phyloP scores from a whole-genome alignment of 2,329 filamentous ascomycete genomes.

The Fusarium sp. region DNA sequence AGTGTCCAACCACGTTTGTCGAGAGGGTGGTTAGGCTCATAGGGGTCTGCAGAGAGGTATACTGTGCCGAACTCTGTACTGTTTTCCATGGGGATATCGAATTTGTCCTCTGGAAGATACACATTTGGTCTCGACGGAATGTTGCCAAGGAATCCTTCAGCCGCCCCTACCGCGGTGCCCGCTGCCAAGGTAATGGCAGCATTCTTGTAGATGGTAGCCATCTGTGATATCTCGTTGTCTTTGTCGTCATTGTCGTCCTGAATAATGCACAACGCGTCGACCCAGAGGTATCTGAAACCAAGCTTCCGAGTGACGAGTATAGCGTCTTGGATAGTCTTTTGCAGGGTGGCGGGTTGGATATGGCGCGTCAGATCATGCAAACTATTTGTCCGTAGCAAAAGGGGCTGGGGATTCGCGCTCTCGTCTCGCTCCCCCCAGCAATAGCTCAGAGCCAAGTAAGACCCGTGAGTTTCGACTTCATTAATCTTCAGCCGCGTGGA shows the following conservation, averaged over 20 bases:
- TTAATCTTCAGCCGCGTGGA: not conserved
- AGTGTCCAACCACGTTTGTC: constrained; percentile 32
- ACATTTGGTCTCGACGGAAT: not conserved
- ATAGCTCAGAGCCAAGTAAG: not conserved
- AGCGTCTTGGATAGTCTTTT: not conserved
- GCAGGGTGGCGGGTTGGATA: too few relatives aligned
- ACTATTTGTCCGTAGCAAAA: not conserved
- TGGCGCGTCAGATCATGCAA: not conserved
- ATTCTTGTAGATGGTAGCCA: constrained; percentile 3
- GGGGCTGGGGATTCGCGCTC: not conserved
- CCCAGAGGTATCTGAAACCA: not conserved
- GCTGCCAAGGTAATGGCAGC: not conserved
- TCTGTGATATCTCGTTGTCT: not conserved
- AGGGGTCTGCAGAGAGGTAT: not conserved
- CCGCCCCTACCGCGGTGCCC: not conserved
- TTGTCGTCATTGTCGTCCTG: not conserved
- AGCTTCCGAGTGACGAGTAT: not conserved
- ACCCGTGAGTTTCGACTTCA: not conserved
- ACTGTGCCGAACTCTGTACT: too few relatives aligned
- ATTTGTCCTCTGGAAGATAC: not conserved
- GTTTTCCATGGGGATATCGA: not conserved
- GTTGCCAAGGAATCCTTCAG: not conserved
- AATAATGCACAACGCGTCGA: not conserved
- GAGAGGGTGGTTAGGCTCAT: not conserved
- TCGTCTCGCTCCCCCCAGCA: not conserved